phyloP scores from a whole-genome alignment of 257 asterid species.

The Rubia yunnanensis region DNA sequence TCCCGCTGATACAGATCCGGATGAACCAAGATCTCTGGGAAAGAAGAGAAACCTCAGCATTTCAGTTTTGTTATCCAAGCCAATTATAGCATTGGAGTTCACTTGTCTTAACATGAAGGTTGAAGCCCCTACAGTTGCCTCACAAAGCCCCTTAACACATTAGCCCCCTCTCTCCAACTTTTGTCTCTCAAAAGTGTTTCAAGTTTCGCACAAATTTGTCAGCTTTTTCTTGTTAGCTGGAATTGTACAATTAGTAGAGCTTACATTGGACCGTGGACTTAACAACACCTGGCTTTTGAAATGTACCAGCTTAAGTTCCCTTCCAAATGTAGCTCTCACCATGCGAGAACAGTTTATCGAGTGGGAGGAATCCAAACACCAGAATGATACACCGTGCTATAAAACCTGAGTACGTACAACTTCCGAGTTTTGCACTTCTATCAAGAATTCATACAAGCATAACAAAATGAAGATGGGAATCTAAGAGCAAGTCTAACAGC shows the following conservation, averaged over 20 bases:
- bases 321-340: too few species aligned
- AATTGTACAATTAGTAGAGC: too few species aligned
- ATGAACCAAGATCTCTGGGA: slow-evolving; percentile 19
- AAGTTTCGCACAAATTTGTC: neutral
- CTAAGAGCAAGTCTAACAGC: neutral
- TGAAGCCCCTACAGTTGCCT: slow-evolving; percentile 62
- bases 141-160: slow-evolving; percentile 12
- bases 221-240: neutral
- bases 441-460: neutral
- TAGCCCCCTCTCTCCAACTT: neutral
- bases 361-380: too few species aligned
- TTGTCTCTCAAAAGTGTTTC: neutral
- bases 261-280: too few species aligned
- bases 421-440: too few species aligned
- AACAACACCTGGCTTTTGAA: too few species aligned
- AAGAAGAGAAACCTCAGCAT: slow-evolving; percentile 51
- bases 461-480: neutral
- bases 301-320: too few species aligned
- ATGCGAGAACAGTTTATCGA: too few species aligned
- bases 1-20: slow-evolving; percentile 7
- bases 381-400: too few species aligned
- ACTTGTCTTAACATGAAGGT: slow-evolving; percentile 66
- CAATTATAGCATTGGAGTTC: slow-evolving; percentile 71
- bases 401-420: too few species aligned
- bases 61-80: slow-evolving; percentile 72